phyloP scores from a whole-genome alignment of 495 filamentous ascomycete species.

The Peziza echinospora region DNA sequence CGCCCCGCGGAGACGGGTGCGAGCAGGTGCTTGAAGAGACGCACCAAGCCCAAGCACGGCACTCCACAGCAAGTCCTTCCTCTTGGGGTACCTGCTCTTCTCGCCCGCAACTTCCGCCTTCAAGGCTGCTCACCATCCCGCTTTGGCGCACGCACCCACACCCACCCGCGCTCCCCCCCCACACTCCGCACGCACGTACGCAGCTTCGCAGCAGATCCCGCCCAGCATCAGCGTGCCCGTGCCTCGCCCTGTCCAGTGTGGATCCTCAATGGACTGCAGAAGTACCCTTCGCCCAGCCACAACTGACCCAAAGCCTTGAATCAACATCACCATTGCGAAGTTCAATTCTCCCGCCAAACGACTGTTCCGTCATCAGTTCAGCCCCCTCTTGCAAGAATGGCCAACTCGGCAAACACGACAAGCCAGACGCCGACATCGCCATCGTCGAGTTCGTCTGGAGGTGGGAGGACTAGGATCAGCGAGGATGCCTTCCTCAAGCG shows the following conservation, averaged over 20 bases:
- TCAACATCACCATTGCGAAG: background rate
- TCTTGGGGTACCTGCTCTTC: too few relatives aligned
- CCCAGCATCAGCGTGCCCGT: background rate
- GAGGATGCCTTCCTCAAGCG: conserved; percentile 39
- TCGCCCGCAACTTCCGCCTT: too few relatives aligned
- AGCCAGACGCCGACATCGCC: background rate
- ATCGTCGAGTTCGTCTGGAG: background rate
- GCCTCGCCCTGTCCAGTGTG: background rate
- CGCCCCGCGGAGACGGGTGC: too few relatives aligned
- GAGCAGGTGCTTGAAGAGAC: too few relatives aligned
- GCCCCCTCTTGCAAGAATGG: background rate
- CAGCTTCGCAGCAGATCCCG: background rate
- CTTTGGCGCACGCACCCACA: too few relatives aligned
- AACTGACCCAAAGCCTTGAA: background rate
- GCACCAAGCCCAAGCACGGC: too few relatives aligned
- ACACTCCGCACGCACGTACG: background rate
- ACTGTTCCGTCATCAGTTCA: background rate
- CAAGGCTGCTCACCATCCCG: too few relatives aligned
- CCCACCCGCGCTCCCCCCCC: background rate
- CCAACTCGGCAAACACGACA: background rate
- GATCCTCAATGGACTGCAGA: background rate
- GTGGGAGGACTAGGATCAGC: background rate
- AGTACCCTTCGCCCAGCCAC: background rate
- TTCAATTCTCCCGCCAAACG: background rate
- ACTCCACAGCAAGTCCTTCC: too few relatives aligned